Base-by-base conservation (phyloP, 2,329 filamentous ascomycete genomes). In the Fusarium scirpi region DNA sequence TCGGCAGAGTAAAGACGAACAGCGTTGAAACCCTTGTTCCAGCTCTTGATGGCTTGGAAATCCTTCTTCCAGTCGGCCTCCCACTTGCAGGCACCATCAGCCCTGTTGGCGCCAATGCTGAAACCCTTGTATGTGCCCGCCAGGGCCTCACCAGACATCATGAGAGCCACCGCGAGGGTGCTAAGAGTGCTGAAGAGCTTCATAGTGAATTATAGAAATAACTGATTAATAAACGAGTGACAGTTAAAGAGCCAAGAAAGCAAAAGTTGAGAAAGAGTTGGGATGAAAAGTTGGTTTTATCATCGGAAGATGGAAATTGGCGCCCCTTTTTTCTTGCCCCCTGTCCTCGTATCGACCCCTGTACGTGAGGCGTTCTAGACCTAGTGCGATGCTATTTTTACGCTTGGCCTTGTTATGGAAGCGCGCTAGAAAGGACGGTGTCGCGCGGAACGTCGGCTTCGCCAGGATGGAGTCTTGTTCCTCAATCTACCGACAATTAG, bases 11-110 rank as follows among this genome's bases (percentile, higher is more conserved):
- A 74, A 8, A 74, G 62, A 6, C 72, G 72, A 25, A 71, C 67
- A 25, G 72, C 72, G 49, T 74, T 74, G 58, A 74, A 74, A 15
- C 72, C 72, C 67, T 74, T 74, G 40, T 65, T 67, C 69, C 70
- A 74, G 38, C 72, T 38, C 59, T 74, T 74, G 49, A 74, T 74
- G 3, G 72, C 60, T 59, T 74, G 69, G n/a, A 74, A 74, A 44
- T 74, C 72, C 20, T 49, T 65, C 67, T 74, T 73, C 72, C 72
- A 74, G n/a, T 74, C 72, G 20, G 71, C 72, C 20, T 66, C 65
- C 27, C 52, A 57, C 59, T 74, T 74, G 59, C 72, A 74, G 24
- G 18, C 48, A 15, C 72, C 72, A 44, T 74, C 59, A 12, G 72
- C 61, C 20, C 58, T 58, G 72, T 74, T 74, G 55, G 72, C 72